Percentiles rank a stretch among this genome's conserved stretches.
Conservation (phyloP, 2,329 filamentous ascomycete genomes). For the Nemania sp. region DNA sequence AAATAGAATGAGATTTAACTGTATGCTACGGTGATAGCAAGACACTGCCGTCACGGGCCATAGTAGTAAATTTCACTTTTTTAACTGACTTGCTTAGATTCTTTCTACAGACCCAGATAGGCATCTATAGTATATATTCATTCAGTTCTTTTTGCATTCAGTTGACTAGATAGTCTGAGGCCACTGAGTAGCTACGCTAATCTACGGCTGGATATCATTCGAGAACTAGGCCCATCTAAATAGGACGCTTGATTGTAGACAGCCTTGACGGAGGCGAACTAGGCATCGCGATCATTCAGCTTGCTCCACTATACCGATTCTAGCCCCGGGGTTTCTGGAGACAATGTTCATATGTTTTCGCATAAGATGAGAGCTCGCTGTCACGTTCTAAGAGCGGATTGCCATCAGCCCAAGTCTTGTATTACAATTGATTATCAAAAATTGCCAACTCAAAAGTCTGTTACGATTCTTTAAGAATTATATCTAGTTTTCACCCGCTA, state of each 20-base stretch:
- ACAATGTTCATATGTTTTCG: constrained; percentile 1
- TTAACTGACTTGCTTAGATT: too few relatives aligned
- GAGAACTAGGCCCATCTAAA: constrained; percentile 5
- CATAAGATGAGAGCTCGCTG: constrained; percentile 5
- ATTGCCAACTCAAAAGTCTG: neutral
- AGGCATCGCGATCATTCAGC: neutral
- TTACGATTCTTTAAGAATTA: neutral
- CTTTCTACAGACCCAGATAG: too few relatives aligned
- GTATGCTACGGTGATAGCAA: too few relatives aligned
- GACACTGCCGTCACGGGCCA: too few relatives aligned
- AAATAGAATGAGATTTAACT: too few relatives aligned
- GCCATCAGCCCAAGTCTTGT: neutral
- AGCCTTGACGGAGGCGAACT: constrained; percentile 1
- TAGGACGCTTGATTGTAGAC: neutral
- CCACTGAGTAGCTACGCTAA: neutral
- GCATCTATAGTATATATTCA: too few relatives aligned
- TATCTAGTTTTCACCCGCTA: neutral
- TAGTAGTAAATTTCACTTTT: too few relatives aligned
- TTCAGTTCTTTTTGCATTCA: too few relatives aligned
- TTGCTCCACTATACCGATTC: constrained; percentile 3
- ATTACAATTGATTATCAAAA: neutral
- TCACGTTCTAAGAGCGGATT: neutral
- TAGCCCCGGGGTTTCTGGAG: constrained; percentile 8
- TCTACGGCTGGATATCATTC: constrained; percentile 1
- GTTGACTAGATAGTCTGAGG: neutral